Percentiles rank a stretch among this genome's conserved stretches.
phyloP scores from a whole-genome alignment of 805 yeast species.

The Nakazawaea populi region DNA sequence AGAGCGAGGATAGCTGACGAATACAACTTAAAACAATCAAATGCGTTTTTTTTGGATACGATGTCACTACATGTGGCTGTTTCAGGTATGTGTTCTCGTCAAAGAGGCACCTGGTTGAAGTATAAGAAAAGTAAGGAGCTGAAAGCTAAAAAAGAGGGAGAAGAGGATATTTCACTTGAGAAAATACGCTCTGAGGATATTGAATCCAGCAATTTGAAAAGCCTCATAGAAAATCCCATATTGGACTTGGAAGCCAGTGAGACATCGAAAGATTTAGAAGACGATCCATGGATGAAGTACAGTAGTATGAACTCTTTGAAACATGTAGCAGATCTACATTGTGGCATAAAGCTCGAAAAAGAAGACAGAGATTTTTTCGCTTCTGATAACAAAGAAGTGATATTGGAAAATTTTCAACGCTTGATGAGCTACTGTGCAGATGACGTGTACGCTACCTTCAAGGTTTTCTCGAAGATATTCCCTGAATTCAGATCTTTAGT shows the following conservation, averaged over 20 bases:
- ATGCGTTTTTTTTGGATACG: slow-evolving; percentile 81
- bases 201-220: slow-evolving; percentile 19
- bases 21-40: slow-evolving; percentile 58
- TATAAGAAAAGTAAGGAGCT: slow-evolving; percentile 35
- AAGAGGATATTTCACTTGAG: slow-evolving; percentile 13
- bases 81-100: slow-evolving; percentile 90
- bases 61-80: slow-evolving; percentile 90
- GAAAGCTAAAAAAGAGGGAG: slow-evolving; percentile 15
- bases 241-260: slow-evolving; percentile 25
- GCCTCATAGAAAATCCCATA: slow-evolving; percentile 21
- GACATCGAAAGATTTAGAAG: slow-evolving; percentile 26
- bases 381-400: slow-evolving; percentile 43
- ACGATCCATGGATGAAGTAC: slow-evolving; percentile 80
- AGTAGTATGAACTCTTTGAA: slow-evolving; percentile 77
- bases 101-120: slow-evolving; percentile 71
- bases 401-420: slow-evolving; percentile 50
- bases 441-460: slow-evolving; percentile 75
- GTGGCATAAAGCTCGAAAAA: slow-evolving; percentile 64
- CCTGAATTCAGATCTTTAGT: slow-evolving; percentile 63
- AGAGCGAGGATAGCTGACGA: slow-evolving; percentile 84
- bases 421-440: slow-evolving; percentile 78
- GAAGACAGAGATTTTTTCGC: slow-evolving; percentile 59
- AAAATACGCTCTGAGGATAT: slow-evolving; percentile 15
- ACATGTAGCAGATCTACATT: slow-evolving; percentile 75
- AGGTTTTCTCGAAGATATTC: slow-evolving; percentile 59